A percentile compares a stretch with the other conserved stretches of the same genome.
Conservation (phyloP, 768 basidiomycete genomes). For the Gymnopilus junonius region DNA sequence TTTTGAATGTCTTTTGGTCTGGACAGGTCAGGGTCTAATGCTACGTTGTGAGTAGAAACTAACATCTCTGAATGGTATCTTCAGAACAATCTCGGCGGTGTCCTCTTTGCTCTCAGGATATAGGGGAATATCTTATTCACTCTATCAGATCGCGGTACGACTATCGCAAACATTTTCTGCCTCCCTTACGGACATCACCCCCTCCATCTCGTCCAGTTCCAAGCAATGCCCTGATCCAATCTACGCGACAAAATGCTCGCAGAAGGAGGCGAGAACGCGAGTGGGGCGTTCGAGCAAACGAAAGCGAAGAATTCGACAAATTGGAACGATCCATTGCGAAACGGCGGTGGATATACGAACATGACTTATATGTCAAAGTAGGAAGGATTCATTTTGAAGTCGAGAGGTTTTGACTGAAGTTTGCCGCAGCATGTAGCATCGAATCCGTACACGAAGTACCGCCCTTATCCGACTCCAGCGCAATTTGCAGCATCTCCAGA, state of each 20-base stretch:
- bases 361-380: constrained; percentile 86
- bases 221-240: constrained; percentile 27
- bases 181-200: constrained; percentile 63
- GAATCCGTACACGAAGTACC: constrained; percentile 82
- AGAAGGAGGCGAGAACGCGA: constrained; percentile 49
- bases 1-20: constrained; percentile 86
- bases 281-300: constrained; percentile 59
- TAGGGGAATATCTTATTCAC: constrained; percentile 81
- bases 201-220: constrained; percentile 34
- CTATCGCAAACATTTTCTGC: constrained; percentile 80
- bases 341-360: constrained; percentile 80
- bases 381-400: neutral
- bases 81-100: constrained; percentile 80
- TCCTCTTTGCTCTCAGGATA: constrained; percentile 70
- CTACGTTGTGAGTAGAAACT: neutral
- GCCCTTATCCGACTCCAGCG: constrained; percentile 86
- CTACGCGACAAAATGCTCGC: constrained; percentile 33
- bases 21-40: constrained; percentile 65
- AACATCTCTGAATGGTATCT: neutral
- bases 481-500: constrained; percentile 83
- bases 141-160: constrained; percentile 77
- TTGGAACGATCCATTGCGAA: constrained; percentile 76
- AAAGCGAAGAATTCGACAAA: constrained; percentile 65
- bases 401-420: constrained; percentile 11
- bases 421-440: constrained; percentile 82